phyloP scores from a whole-genome alignment of 129 eudicot species.

The Kitagawia praeruptora region DNA sequence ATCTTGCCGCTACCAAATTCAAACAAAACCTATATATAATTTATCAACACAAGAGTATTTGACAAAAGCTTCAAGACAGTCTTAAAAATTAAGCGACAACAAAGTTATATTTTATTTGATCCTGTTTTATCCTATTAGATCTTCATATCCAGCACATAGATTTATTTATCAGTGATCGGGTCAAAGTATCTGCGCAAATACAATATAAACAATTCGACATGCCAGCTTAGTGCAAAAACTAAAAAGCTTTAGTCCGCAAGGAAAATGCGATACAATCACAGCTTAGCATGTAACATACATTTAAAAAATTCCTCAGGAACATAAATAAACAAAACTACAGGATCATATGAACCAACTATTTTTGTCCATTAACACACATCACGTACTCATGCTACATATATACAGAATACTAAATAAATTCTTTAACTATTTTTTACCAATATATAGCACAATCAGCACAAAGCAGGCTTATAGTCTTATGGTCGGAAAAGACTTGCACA shows the following conservation, averaged over 20 bases:
- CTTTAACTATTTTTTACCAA: too few relatives aligned
- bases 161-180: not conserved
- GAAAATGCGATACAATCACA: not conserved
- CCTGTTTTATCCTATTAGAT: not conserved
- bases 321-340: not conserved
- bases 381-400: too few relatives aligned
- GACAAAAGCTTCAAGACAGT: conserved; percentile 12
- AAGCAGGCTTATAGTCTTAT: too few relatives aligned
- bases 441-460: too few relatives aligned
- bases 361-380: conserved; percentile 2
- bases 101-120: not conserved
- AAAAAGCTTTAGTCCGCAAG: not conserved
- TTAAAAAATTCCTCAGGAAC: not conserved
- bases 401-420: too few relatives aligned
- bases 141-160: not conserved
- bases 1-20: conserved; percentile 3
- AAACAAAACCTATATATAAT: conserved; percentile 10
- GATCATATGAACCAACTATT: not conserved
- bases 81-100: not conserved
- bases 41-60: conserved; percentile 7
- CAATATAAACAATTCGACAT: not conserved
- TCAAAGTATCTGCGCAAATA: not conserved
- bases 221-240: not conserved
- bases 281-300: not conserved
- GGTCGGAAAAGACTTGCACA: too few relatives aligned